Conservation (phyloP, 129 eudicot genomes). For the Flaveria linearis region DNA sequence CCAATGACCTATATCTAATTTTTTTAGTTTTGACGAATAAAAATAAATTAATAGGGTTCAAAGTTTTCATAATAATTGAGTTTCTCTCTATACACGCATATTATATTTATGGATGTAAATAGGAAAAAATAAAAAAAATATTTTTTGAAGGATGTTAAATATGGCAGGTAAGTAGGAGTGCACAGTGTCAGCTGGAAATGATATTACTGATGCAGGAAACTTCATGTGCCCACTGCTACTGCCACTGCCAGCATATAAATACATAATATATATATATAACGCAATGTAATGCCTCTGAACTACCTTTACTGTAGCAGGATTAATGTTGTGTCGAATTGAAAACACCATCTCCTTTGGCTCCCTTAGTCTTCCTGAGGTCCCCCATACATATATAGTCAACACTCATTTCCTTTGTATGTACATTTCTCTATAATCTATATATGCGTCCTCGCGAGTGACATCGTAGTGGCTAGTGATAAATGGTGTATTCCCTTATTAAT, state of each 20-base stretch:
- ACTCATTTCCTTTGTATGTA: constrained; percentile 20
- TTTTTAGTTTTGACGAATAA: too few relatives aligned
- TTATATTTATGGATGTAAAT: too few relatives aligned
- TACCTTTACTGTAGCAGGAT: constrained; percentile 31
- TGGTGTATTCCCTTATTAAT: too few relatives aligned
- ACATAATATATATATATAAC: too few relatives aligned
- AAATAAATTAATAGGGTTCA: too few relatives aligned
- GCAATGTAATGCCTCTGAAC: constrained; percentile 31
- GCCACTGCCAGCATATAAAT: neutral
- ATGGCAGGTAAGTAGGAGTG: constrained; percentile 17
- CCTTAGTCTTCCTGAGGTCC: constrained; percentile 5
- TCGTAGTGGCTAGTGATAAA: too few relatives aligned
- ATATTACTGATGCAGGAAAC: constrained; percentile 36
- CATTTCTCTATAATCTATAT: too few relatives aligned
- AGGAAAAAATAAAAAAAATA: neutral
- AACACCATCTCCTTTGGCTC: constrained; percentile 24
- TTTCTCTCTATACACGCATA: too few relatives aligned
- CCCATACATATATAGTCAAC: neutral
- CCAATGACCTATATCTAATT: too few relatives aligned
- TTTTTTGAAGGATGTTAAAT: constrained; percentile 16
- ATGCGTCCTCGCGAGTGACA: too few relatives aligned
- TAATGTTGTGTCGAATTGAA: constrained; percentile 29
- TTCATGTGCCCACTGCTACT: constrained; percentile 36
- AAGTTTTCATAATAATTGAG: too few relatives aligned
- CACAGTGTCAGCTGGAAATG: constrained; percentile 16